Percentiles rank a stretch among this genome's conserved stretches.
Evolutionary conservation across 2,329 filamentous ascomycete species (phyloP).

Genomic region (Bipolaris bicolor): DNA sequence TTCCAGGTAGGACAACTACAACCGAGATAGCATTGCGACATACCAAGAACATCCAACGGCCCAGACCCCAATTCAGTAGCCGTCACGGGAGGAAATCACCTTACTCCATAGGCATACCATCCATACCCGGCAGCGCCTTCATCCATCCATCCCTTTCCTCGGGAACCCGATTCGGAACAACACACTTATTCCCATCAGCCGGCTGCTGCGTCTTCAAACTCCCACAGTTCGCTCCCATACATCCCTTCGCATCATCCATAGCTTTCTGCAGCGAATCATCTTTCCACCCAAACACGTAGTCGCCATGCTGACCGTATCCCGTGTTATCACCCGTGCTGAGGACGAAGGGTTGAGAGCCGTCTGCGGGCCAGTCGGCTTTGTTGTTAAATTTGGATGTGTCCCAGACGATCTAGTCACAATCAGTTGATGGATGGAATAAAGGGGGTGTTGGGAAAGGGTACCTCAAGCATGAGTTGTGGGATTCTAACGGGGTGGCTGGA

Average conservation of each 20-base stretch:
- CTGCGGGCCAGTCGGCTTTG: conserved; percentile 40
- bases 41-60: no score
- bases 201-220: conserved; percentile 34
- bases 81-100: background rate
- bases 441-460: background rate
- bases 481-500: conserved; percentile 54
- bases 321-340: conserved; percentile 34
- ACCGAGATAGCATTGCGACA: no score
- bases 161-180: conserved; percentile 30
- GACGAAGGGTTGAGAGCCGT: conserved; percentile 37
- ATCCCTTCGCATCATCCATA: conserved; percentile 38
- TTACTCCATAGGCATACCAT: conserved; percentile 15
- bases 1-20: no score
- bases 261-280: conserved; percentile 38
- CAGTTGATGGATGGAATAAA: background rate
- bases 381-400: conserved; percentile 50
- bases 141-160: conserved; percentile 36
- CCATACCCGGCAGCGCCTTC: conserved; percentile 27
- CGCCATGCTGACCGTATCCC: conserved; percentile 33
- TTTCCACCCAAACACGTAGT: conserved; percentile 44
- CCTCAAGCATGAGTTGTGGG: conserved; percentile 56
- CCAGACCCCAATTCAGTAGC: background rate
- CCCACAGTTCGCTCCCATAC: conserved; percentile 39
- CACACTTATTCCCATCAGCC: conserved; percentile 28
- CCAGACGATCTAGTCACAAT: conserved; percentile 46